phyloP scores from a whole-genome alignment of 1,284 basidiomycete species.

The Coniophora puteana region DNA sequence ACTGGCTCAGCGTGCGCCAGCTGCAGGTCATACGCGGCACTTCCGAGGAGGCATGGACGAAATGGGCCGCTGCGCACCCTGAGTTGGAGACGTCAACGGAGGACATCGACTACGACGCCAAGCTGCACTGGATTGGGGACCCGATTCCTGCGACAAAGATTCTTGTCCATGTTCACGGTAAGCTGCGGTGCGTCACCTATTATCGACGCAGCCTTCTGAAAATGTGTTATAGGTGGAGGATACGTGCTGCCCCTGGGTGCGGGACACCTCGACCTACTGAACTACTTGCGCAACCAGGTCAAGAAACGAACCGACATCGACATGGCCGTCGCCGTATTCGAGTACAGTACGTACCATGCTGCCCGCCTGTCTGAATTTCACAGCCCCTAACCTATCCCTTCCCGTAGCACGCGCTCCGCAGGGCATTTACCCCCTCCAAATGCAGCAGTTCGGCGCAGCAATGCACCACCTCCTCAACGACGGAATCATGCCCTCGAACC shows the following conservation, averaged over 20 bases:
- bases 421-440: slow-evolving; percentile 10
- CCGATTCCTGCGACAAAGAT: slow-evolving; percentile 9
- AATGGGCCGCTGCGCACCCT: slow-evolving; percentile 1
- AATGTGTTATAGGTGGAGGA: slow-evolving; percentile 6
- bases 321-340: slow-evolving; percentile 2
- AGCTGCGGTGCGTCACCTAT: neutral
- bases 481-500: slow-evolving; percentile 2
- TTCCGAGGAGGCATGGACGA: neutral
- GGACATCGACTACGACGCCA: slow-evolving; percentile 2
- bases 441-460: slow-evolving; percentile 5
- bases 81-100: slow-evolving; percentile 1
- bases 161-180: slow-evolving; percentile 11
- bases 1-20: slow-evolving; percentile 2
- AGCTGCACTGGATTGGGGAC: slow-evolving; percentile 11
- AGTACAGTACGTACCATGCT: slow-evolving; percentile 1
- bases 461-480: slow-evolving; percentile 7
- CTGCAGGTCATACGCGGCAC: slow-evolving; percentile 2
- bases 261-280: slow-evolving; percentile 3
- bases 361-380: neutral
- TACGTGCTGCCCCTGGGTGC: slow-evolving; percentile 3
- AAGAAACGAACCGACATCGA: neutral
- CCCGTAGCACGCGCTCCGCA: slow-evolving; percentile 8
- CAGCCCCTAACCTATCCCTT: neutral
- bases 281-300: slow-evolving; percentile 1
- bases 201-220: neutral